Evolutionary conservation across 2,329 filamentous ascomycete species (phyloP).

Genomic region (Scytalidium lignicola): DNA sequence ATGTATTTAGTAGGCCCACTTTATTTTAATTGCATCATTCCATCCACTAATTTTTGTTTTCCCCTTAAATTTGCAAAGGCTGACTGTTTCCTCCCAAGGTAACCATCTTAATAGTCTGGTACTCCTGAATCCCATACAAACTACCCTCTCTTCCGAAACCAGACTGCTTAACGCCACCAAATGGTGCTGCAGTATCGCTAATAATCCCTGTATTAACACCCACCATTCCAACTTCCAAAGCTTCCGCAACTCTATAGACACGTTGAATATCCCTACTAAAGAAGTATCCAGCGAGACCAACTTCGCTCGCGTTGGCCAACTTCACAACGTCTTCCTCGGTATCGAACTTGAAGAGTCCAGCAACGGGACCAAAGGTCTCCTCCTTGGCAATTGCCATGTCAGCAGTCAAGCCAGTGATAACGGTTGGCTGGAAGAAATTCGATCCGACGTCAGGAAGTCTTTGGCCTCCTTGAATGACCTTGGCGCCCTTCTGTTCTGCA

Average conservation of each 20-base stretch:
- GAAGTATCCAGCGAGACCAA: constrained; percentile 93
- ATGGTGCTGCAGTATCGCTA: constrained; percentile 48
- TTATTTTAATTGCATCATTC: neutral
- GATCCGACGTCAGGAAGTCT: constrained; percentile 66
- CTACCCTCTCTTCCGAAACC: constrained; percentile 51
- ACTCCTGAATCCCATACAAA: constrained; percentile 48
- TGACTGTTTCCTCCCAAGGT: constrained; percentile 55
- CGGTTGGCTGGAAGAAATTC: constrained; percentile 88
- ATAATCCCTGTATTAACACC: constrained; percentile 72
- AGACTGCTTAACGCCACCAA: constrained; percentile 52
- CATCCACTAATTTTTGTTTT: neutral
- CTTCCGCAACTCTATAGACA: constrained; percentile 58
- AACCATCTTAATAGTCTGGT: constrained; percentile 45
- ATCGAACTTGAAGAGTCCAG: constrained; percentile 82
- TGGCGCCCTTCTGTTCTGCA: constrained; percentile 71
- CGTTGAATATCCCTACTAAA: constrained; percentile 64
- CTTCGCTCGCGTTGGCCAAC: constrained; percentile 75
- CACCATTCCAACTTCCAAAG: constrained; percentile 80
- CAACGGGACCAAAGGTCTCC: constrained; percentile 94
- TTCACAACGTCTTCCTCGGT: constrained; percentile 84
- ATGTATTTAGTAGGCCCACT: too few species aligned
- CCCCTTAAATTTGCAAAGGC: constrained; percentile 40
- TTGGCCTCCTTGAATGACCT: constrained; percentile 70
- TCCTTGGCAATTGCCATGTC: constrained; percentile 82
- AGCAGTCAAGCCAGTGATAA: constrained; percentile 78